These are phyloP conservation scores for Fusarium sp. DNA, from an alignment of 2,329 filamentous ascomycete genomes.

Conservation along the genomic window DNA sequence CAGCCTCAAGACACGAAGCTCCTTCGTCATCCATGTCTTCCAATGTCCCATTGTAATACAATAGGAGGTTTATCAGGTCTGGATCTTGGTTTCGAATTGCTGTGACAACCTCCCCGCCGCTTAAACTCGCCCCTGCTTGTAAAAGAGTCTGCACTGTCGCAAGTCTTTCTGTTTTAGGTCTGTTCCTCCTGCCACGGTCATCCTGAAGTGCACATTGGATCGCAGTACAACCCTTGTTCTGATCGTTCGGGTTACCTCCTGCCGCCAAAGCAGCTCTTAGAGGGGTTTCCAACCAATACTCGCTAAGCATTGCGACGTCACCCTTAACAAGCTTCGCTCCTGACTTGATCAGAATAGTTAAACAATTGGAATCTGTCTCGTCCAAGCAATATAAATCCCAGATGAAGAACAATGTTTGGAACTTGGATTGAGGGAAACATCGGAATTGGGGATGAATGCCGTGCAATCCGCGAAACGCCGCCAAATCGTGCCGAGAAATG, in stretches of 20 bases:
- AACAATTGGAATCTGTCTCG: background rate
- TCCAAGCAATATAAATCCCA: no score
- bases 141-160: background rate
- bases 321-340: background rate
- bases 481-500: background rate
- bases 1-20: background rate
- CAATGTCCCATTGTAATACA: background rate
- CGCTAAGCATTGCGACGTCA: background rate
- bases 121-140: background rate
- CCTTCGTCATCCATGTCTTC: background rate
- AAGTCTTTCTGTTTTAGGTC: background rate
- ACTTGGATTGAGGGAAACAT: no score
- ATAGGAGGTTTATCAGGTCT: background rate
- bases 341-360: background rate
- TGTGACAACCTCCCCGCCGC: background rate
- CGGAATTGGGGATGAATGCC: fast-evolving
- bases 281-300: background rate
- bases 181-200: background rate
- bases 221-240: no score
- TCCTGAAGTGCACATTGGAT: background rate
- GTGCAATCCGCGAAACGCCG: background rate
- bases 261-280: background rate
- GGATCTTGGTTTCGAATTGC: background rate
- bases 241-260: background rate
- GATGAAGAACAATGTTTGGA: background rate